A percentile compares a stretch with the other conserved stretches of the same genome.
These are phyloP conservation scores for Ceratocystis variospora DNA, from an alignment of 2,329 filamentous ascomycete genomes.

Conservation along the genomic window DNA sequence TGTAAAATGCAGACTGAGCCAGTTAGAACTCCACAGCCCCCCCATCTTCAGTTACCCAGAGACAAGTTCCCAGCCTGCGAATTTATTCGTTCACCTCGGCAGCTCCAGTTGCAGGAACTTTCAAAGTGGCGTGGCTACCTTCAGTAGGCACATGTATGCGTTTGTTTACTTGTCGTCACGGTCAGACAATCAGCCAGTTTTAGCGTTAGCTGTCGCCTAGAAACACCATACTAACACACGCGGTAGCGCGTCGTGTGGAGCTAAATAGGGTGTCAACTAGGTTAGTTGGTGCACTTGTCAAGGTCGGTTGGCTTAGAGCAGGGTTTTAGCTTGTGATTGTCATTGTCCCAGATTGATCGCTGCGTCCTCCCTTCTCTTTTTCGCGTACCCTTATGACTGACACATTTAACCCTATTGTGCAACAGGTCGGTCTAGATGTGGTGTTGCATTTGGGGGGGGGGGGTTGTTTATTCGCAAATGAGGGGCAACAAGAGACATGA, in stretches of 20 bases:
- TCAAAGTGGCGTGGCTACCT: not conserved
- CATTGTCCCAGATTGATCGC: not conserved
- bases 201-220: not conserved
- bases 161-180: not conserved
- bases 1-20: not conserved
- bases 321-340: conserved; percentile 2
- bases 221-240: not conserved
- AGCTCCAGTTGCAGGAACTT: not conserved
- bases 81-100: not conserved
- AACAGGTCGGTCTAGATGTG: not conserved
- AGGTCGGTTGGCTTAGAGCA: not conserved
- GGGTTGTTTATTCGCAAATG: no score
- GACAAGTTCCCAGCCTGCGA: not conserved
- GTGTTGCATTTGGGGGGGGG: no score
- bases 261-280: not conserved
- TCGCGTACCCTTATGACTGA: not conserved
- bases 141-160: not conserved
- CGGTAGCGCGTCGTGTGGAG: not conserved
- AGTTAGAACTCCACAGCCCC: not conserved
- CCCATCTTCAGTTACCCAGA: not conserved
- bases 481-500: no score
- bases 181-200: not conserved
- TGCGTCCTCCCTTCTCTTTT: not conserved
- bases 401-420: not conserved
- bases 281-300: not conserved